Base-by-base conservation (phyloP, 2,329 filamentous ascomycete genomes). In the Nigrograna mackinnonii region DNA sequence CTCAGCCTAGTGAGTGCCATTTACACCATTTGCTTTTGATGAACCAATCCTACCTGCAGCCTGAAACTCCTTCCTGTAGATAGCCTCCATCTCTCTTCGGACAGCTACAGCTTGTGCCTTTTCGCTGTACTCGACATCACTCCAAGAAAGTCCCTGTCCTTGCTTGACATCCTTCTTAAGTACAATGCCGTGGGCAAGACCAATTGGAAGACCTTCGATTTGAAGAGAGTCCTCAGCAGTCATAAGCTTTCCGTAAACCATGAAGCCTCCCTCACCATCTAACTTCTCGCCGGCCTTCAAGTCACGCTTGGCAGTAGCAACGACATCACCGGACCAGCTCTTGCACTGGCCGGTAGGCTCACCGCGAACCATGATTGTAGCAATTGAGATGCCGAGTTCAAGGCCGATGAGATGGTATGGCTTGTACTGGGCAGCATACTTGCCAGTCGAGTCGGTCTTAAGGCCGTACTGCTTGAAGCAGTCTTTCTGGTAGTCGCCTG, bases 391-490 rank as follows among this genome's bases (percentile, higher is more conserved):
- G 4, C 73, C 72, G 3, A 76, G 64, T 50, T 76, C 73, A 7
- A 76, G 64, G 6, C 72, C 71, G 39, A 76, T 76, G 16, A 76
- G 61, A 50, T 76, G 73, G 47, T 71, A 76, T 11, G 73, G 73
- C 58, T 76, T 75, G 58, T 69, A 75, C 47, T 75, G 70, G 2
- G 67, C 69, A 4, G 72, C 71, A 43, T 73, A 74, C 43, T 62
- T 60, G 13, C 68, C 68, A 1, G 65, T 69, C 11, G 56, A 55
- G 41, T 76, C 72, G 0, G 70, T 75, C 55, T 73, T 64, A 11
- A 75, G 62, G 5, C 73, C 71, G 41, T 75, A 74, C 45, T 74
- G 69, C 54, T 66, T 64, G 60, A 74, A 74, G 54, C 66, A 74
- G 13, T 71, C 71, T 39, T 55, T 63, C 44, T 71, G 70, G 39